Conservation (phyloP, 2,329 filamentous ascomycete genomes). For the Nemania bipapillata region DNA sequence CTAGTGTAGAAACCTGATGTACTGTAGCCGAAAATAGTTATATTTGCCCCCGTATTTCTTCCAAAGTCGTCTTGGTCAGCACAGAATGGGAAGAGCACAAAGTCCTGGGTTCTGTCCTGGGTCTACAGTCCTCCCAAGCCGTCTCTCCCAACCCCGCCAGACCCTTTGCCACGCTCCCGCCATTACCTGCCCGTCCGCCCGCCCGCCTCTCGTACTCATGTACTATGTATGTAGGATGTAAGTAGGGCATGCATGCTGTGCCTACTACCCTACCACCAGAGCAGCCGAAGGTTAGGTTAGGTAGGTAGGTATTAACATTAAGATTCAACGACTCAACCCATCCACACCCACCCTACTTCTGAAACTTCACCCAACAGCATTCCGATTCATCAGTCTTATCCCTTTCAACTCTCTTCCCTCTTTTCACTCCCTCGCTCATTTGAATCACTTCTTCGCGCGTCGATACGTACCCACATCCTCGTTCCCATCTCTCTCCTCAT, state of each 20-base stretch:
- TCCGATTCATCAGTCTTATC: constrained; percentile 31
- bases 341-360: constrained; percentile 27
- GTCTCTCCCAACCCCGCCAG: constrained; percentile 30
- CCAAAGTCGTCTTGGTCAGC: constrained; percentile 29
- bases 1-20: constrained; percentile 23
- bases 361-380: constrained; percentile 38
- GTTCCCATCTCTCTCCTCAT: too few relatives aligned
- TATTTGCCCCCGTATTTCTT: constrained; percentile 39
- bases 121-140: constrained; percentile 5
- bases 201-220: constrained; percentile 4
- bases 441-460: constrained; percentile 29
- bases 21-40: constrained; percentile 38
- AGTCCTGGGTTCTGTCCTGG: neutral
- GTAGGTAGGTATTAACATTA: neutral
- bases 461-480: constrained; percentile 34
- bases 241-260: neutral
- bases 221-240: neutral
- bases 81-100: constrained; percentile 25
- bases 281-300: neutral
- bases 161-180: constrained; percentile 18
- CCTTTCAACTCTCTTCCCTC: constrained; percentile 26
- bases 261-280: neutral
- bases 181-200: neutral
- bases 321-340: constrained; percentile 22
- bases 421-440: constrained; percentile 23